Evolutionary conservation across 148 eudicot genomes (phyloP).

Genomic region (Vaccinium darrowii): DNA sequence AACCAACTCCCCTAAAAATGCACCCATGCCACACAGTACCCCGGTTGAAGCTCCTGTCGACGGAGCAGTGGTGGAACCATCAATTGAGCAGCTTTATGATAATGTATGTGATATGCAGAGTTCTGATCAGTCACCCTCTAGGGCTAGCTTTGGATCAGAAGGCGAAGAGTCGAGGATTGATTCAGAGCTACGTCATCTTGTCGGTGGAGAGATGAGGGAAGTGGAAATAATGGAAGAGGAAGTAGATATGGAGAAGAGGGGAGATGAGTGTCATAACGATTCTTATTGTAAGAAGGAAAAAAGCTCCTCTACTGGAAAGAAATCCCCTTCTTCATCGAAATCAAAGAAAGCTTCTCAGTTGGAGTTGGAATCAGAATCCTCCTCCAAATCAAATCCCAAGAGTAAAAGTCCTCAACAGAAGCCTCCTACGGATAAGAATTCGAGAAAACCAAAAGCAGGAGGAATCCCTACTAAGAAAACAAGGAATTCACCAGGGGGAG

Average conservation of each 20-base stretch:
- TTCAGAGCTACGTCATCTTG: conserved; percentile 90
- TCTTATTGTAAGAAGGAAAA: conserved; percentile 36
- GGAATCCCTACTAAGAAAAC: conserved; percentile 36
- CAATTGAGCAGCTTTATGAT: conserved; percentile 91
- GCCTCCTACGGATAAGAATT: conserved; percentile 30
- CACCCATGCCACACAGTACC: conserved; percentile 51
- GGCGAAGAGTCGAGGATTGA: conserved; percentile 95
- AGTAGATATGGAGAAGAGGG: conserved; percentile 43
- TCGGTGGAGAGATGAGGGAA: conserved; percentile 92
- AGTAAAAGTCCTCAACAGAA: conserved; percentile 38
- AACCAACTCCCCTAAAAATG: conserved; percentile 47
- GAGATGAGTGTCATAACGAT: conserved; percentile 39
- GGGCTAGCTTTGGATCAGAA: conserved; percentile 79
- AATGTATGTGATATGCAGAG: conserved; percentile 99
- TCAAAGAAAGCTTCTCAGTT: conserved; percentile 45
- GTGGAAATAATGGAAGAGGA: conserved; percentile 90
- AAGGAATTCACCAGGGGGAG: conserved; percentile 19
- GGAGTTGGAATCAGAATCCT: conserved; percentile 44
- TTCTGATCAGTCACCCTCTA: conserved; percentile 94
- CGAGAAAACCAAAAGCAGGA: conserved; percentile 46
- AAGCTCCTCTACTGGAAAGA: conserved; percentile 11
- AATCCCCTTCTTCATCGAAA: conserved; percentile 27
- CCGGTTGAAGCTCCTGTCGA: conserved; percentile 33
- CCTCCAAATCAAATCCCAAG: conserved; percentile 40
- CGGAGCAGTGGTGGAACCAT: conserved; percentile 56